These are phyloP conservation scores for Oidiodendron maius DNA, from an alignment of 495 filamentous ascomycete genomes.

Conservation along the genomic window DNA sequence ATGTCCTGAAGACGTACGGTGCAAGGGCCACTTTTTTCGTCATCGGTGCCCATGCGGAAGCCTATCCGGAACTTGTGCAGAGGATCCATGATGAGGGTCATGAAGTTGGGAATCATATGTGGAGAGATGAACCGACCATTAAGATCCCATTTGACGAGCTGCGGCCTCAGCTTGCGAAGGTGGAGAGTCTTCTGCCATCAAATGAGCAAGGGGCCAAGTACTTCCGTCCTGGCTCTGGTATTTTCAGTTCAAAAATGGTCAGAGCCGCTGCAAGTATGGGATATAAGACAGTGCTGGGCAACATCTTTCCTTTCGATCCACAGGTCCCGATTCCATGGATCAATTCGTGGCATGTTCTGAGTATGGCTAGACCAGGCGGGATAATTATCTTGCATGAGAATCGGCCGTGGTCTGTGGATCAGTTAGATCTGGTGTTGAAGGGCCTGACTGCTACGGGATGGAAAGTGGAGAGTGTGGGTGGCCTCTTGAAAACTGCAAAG, in stretches of 20 bases:
- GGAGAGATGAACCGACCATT: constrained; percentile 71
- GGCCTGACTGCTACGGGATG: constrained; percentile 64
- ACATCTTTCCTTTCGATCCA: constrained; percentile 82
- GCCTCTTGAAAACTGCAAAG: constrained; percentile 43
- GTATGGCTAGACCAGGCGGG: constrained; percentile 67
- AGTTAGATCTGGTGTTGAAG: constrained; percentile 65
- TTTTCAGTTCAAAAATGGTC: constrained; percentile 66
- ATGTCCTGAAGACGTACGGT: constrained; percentile 47
- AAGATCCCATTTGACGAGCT: constrained; percentile 27
- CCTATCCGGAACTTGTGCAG: constrained; percentile 9
- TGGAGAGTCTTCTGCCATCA: constrained; percentile 13
- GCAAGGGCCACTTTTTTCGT: constrained; percentile 74
- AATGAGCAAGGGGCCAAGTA: constrained; percentile 39
- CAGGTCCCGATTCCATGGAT: constrained; percentile 60
- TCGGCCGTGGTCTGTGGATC: constrained; percentile 69
- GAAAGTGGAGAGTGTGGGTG: constrained; percentile 58
- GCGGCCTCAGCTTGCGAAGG: constrained; percentile 13
- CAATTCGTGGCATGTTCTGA: constrained; percentile 75
- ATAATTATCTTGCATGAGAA: constrained; percentile 82
- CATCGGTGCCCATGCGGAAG: constrained; percentile 63
- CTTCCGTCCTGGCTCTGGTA: constrained; percentile 77
- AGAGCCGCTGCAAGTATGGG: constrained; percentile 45
- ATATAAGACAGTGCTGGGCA: constrained; percentile 66
- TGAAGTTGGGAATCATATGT: constrained; percentile 67
- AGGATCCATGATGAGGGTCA: constrained; percentile 21